phyloP scores from a whole-genome alignment of 139 green algal species.

The Chlamydomonas incerta region DNA sequence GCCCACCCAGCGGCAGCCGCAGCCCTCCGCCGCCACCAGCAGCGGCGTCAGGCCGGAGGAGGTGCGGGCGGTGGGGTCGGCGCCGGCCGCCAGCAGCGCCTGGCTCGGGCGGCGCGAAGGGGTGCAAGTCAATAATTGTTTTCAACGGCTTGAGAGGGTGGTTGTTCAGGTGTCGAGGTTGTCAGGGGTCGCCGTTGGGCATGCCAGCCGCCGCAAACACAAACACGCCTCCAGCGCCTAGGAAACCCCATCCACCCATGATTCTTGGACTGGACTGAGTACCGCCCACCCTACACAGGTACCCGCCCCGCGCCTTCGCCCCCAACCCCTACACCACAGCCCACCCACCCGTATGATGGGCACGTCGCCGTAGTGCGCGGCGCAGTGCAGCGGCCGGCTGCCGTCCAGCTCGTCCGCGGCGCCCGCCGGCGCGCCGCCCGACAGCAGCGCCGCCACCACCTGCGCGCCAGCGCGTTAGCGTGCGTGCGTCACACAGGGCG shows the following conservation, averaged over 20 bases:
- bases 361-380: conserved; percentile 27
- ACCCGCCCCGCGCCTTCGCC: background rate
- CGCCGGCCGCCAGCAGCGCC: conserved; percentile 8
- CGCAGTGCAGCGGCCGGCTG: conserved; percentile 16
- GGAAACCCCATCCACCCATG: background rate
- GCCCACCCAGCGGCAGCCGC: conserved; percentile 26
- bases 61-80: background rate
- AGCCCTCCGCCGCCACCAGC: conserved; percentile 30
- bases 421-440: background rate
- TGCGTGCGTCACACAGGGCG: background rate
- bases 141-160: too few species aligned
- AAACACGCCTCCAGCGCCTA: too few species aligned
- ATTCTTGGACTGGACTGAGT: too few species aligned
- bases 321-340: background rate
- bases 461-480: background rate
- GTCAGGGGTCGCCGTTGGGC: too few species aligned
- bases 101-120: background rate
- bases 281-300: background rate
- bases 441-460: conserved; percentile 23
- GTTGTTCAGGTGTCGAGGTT: too few species aligned
- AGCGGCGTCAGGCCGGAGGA: conserved; percentile 10
- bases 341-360: conserved; percentile 3
- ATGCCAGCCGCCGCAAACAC: too few species aligned
- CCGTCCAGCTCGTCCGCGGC: conserved; percentile 5
- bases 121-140: background rate